Evolutionary conservation across 768 basidiomycete species (phyloP), one percentile per base, ranked within the genome.

Genomic region (Suillus ampliporus): DNA sequence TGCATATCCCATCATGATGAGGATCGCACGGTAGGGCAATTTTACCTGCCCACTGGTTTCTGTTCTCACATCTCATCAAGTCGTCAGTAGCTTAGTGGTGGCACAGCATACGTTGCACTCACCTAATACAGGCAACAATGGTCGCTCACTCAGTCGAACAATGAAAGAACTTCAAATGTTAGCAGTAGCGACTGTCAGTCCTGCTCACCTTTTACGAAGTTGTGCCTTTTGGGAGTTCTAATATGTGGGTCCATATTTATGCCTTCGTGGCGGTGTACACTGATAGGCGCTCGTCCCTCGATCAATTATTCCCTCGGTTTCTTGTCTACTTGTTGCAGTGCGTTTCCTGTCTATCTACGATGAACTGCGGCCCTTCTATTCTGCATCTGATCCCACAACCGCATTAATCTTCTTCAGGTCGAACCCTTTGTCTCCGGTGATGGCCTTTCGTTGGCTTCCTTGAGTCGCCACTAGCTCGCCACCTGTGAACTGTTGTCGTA

Each of bases 111-210:
- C 34, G 14, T 21, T 15, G n/a, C 53, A 28, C 54, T 56, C 54
- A 38, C 54, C 54, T 21, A 40, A 40, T 56, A 17, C 17, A 56
- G 44, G 21, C 34, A 60, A 58, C 40, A 64, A 58, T 46, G 60
- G 66, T 44, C 47, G 46, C 44, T 46, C 43, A 21, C 6, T n/a
- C n/a, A 44, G 14, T 56, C 23, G 54, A 56, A 56, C 54, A 56
- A 56, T 40, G 23, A 19, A 11, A 54, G 40, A 40, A 5, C 15
- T 17, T 26, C 15, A 34, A 35, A 52, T 28, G 31, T 34, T 34
- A 35, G n/a, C n/a, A n/a, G n/a, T n/a, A n/a, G n/a, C n/a, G n/a
- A n/a, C 19, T 14, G 34, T n/a, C 5, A n/a, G n/a, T n/a, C 51
- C 28, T 52, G 10, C n/a, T 35, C 11, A 34, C 34, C 51, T 21